Conservation (phyloP, 768 basidiomycete species). For the Auricularia heimuer region DNA sequence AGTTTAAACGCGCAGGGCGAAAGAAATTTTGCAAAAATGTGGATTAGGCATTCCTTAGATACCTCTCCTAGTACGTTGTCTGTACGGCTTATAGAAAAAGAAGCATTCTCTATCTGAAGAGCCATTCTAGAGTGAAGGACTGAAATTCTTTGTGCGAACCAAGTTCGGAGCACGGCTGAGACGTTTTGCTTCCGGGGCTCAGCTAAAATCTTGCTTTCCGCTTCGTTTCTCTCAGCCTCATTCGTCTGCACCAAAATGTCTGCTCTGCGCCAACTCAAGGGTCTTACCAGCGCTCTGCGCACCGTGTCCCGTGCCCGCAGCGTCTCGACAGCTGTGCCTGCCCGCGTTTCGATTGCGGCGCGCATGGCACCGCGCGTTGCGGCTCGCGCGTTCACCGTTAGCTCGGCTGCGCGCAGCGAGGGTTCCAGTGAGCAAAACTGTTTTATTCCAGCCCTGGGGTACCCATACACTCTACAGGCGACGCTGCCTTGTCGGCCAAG, state of each 20-base stretch:
- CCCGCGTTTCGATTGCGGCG: neutral
- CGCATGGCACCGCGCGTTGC: conserved; percentile 13
- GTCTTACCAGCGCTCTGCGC: conserved; percentile 37
- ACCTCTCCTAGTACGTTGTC: no score
- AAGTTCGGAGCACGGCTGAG: no score
- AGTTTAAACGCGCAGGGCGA: no score
- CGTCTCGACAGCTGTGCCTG: conserved; percentile 11
- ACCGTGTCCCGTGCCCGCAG: conserved; percentile 24
- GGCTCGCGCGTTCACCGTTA: conserved; percentile 34
- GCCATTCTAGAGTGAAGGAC: no score
- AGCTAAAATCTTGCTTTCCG: no score
- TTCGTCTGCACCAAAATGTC: conserved; percentile 35
- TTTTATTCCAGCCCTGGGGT: conserved; percentile 4
- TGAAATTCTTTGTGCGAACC: no score
- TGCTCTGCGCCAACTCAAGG: conserved; percentile 50
- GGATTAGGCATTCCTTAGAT: no score
- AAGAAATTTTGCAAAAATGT: no score
- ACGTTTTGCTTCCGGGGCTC: no score
- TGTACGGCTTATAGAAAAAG: no score
- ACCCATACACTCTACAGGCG: conserved; percentile 36
- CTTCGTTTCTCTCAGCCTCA: no score
- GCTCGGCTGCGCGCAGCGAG: conserved; percentile 29
- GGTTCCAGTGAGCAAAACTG: conserved; percentile 27
- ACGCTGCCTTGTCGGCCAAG: conserved; percentile 64
- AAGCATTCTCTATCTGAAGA: no score